Evolutionary conservation across 2,329 filamentous ascomycete species (phyloP).

Genomic region (Nigrograna mackinnonii): DNA sequence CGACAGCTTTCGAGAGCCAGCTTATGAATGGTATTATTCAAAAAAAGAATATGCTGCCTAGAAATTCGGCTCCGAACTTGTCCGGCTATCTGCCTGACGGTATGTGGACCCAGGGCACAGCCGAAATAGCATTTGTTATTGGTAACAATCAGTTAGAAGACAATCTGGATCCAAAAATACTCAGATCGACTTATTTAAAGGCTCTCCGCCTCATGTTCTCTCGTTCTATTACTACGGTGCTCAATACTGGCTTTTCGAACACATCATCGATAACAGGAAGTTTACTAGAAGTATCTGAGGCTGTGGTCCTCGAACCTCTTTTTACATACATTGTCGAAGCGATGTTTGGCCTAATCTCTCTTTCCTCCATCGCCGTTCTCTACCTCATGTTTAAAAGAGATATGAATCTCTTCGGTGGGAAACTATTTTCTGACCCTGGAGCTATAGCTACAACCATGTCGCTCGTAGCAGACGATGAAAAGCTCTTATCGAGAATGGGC

Average conservation of each 20-base stretch:
- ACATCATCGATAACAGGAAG: constrained; percentile 1
- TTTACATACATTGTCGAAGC: constrained; percentile 45
- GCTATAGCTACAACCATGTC: constrained; percentile 42
- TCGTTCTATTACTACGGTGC: constrained; percentile 22
- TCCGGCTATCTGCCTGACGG: too few relatives aligned
- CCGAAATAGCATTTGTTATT: too few relatives aligned
- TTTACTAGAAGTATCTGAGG: background rate
- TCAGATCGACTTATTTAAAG: constrained; percentile 35
- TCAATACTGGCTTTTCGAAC: constrained; percentile 7
- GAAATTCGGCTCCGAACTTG: too few relatives aligned
- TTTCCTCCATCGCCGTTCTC: constrained; percentile 24
- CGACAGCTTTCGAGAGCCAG: too few relatives aligned
- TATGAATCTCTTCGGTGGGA: constrained; percentile 5
- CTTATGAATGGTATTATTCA: too few relatives aligned
- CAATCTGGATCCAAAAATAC: constrained; percentile 27
- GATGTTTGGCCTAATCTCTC: constrained; percentile 28
- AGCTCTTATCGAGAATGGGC: constrained; percentile 9
- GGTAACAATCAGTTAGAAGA: constrained; percentile 19
- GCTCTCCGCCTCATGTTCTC: constrained; percentile 46
- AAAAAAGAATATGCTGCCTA: too few relatives aligned
- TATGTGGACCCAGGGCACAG: too few relatives aligned
- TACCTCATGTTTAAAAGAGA: constrained; percentile 19
- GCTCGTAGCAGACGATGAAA: constrained; percentile 26
- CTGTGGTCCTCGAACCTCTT: constrained; percentile 11
- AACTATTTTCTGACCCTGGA: constrained; percentile 35